Percentiles rank a stretch among this genome's conserved stretches.
Conservation (phyloP, 805 yeast species). For the Ogataea parapolymorpha region DNA sequence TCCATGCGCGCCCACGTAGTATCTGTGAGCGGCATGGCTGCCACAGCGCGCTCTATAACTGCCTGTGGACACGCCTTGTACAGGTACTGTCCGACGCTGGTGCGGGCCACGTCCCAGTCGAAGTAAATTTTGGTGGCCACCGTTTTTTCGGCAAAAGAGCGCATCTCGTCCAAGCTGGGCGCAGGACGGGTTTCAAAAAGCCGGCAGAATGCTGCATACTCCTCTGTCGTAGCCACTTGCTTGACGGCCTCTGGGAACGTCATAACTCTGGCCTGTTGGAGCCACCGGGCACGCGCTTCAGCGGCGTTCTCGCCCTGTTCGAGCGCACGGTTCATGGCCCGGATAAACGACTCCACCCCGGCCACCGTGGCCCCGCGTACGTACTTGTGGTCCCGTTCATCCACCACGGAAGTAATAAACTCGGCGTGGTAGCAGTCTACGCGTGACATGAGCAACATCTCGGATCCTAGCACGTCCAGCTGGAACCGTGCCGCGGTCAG, state of each 20-base stretch:
- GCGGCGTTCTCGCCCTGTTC: constrained; percentile 33
- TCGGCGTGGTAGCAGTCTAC: constrained; percentile 58
- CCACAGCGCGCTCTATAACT: constrained; percentile 52
- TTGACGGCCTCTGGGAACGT: constrained; percentile 53
- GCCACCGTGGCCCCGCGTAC: constrained; percentile 44
- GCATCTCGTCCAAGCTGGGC: constrained; percentile 23
- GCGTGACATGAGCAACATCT: constrained; percentile 56
- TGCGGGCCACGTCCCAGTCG: constrained; percentile 60
- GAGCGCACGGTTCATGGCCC: constrained; percentile 43
- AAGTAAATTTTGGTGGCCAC: constrained; percentile 38
- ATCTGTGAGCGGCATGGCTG: constrained; percentile 58
- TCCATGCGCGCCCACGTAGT: constrained; percentile 63
- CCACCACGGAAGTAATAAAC: constrained; percentile 48
- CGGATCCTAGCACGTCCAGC: constrained; percentile 62
- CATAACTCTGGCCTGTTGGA: constrained; percentile 35
- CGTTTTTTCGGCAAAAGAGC: constrained; percentile 15
- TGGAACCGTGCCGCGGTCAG: constrained; percentile 57
- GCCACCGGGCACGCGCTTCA: constrained; percentile 45
- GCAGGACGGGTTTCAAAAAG: constrained; percentile 13
- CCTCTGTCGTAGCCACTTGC: constrained; percentile 25
- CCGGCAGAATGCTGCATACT: constrained; percentile 9
- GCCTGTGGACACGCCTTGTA: constrained; percentile 48
- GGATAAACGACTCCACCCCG: constrained; percentile 41
- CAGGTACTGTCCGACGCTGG: constrained; percentile 55
- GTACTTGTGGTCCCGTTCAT: constrained; percentile 55